Base-by-base conservation (phyloP, 2,329 filamentous ascomycete species). In the Claviceps arundinis region DNA sequence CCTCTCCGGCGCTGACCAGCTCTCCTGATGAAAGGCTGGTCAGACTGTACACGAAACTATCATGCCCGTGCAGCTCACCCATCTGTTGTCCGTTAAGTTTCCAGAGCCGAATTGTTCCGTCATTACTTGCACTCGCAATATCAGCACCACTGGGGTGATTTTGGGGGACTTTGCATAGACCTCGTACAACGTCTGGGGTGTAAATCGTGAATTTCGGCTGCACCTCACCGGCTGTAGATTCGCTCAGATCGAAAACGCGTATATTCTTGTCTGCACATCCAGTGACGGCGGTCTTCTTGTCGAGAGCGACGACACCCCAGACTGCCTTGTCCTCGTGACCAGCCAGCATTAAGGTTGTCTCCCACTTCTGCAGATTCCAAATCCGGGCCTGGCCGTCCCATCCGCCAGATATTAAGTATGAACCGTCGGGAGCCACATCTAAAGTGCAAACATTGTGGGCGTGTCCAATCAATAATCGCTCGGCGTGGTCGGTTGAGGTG, bases 61-160 rank as follows among this genome's bases (percentile, higher is more conserved):
- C 89, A 61, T 98, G 94, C 0, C 91, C 93, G 54, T 84, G 79
- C 3, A 98, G 74, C 65, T 90, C 83, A 9, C 78, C 84, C 11
- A 95, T 74, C 54, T 87, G 78, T 48, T 84, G 74, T 0, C 93
- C 93, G 50, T 85, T 80, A 26, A 95, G 64, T 38, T 84, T 93
- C 86, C 90, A 98, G 4, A 97, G 68, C 46, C 90, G 81, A 56
- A 98, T 86, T 19, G 90, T 73, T 30, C 89, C 88, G 63, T 98
- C 93, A 62, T 97, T 98, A 59, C 89, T 88, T 16, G 93, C 90
- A 44, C 90, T 95, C 46, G 90, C 93, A 65, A 98, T 90, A n/a
- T 95, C 84, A 17, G 89, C 91, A 13, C 87, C 87, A 22, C 84
- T 90, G 16, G 84, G 76, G 64, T 95, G 87, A 26, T 80, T 80